Base-by-base conservation (phyloP, 192 early-diverging fungal species). In the Coemansia aciculifera region DNA sequence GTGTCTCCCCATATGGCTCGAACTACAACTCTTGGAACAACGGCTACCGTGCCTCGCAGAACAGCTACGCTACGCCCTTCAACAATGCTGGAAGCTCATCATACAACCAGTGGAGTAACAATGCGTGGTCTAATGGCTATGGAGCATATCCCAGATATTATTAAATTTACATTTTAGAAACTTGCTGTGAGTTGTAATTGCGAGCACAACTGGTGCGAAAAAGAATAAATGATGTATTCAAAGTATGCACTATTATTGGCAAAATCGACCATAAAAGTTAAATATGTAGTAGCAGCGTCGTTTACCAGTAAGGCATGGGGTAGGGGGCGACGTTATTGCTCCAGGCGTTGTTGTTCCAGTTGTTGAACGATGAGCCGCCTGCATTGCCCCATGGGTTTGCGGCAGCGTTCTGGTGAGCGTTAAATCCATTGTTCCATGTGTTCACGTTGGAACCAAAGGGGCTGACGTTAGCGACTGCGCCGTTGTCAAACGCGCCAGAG, bases 261-360 rank as follows among this genome's bases (percentile, higher is more conserved):
- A 52, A 36, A 36, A n/a, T 8, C 2, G 32, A 27, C 13, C 24
- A 9, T 36, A 63, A 56, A 43, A 32, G 46, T 1, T 10, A 64
- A 24, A 39, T 19, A 2, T 17, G 4, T 8, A 34, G 9, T 36
- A 24, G 66, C 38, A 3, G 17, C 13, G 2, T 5, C 5, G 48
- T 49, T 42, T 73, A 81, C 79, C 79, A 81, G 62, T 81, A 76
- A 5, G 72, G 77, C 10, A 46, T 66, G 0, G 79, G 79, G 44
- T 77, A 77, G 36, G 73, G 73, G 23, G 36, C 37, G 49, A 40
- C 68, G 32, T 71, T 71, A 65, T 81, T 81, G 74, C 62, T 75
- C 79, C 79, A 81, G 37, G 79, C 79, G 60, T 81, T 81, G 74
- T 77, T 81, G 65, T 81, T 81, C 79, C 79, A 81, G 74, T 81